These are phyloP conservation scores for Rhododendron williamsianum DNA, from an alignment of 148 eudicot species.

Conservation along the genomic window DNA sequence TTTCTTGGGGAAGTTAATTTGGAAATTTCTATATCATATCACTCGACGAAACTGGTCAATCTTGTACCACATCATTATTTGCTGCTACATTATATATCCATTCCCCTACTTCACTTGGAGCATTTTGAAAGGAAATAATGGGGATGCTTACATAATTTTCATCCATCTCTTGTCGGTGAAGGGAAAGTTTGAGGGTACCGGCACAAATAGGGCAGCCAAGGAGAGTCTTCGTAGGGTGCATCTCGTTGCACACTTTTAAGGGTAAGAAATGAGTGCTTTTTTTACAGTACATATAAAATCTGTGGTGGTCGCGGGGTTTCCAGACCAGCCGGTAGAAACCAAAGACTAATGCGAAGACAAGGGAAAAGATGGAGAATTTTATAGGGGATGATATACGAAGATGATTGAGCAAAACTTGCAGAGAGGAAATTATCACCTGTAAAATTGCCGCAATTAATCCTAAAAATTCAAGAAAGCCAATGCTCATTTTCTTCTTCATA, in stretches of 20 bases:
- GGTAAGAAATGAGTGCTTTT: neutral
- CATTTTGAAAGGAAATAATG: too few relatives aligned
- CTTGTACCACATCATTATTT: too few relatives aligned
- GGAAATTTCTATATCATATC: too few relatives aligned
- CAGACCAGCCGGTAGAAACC: neutral
- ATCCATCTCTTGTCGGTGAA: too few relatives aligned
- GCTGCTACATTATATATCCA: too few relatives aligned
- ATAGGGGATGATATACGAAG: neutral
- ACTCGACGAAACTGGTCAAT: too few relatives aligned
- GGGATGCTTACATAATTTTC: too few relatives aligned
- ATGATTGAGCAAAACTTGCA: neutral
- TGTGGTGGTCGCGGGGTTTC: neutral
- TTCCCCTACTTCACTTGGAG: too few relatives aligned
- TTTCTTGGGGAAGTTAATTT: too few relatives aligned
- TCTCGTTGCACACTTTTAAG: neutral
- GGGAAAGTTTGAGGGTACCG: neutral
- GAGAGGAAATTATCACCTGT: neutral
- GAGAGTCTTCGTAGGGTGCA: neutral
- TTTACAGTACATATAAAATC: neutral
- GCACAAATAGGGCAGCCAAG: neutral
- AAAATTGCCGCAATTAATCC: neutral
- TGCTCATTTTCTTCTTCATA: neutral
- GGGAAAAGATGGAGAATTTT: neutral
- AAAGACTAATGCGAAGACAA: neutral
- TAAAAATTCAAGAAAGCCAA: neutral